Conservation (phyloP, 2,329 filamentous ascomycete genomes). For the Trichoderma simmonsii region DNA sequence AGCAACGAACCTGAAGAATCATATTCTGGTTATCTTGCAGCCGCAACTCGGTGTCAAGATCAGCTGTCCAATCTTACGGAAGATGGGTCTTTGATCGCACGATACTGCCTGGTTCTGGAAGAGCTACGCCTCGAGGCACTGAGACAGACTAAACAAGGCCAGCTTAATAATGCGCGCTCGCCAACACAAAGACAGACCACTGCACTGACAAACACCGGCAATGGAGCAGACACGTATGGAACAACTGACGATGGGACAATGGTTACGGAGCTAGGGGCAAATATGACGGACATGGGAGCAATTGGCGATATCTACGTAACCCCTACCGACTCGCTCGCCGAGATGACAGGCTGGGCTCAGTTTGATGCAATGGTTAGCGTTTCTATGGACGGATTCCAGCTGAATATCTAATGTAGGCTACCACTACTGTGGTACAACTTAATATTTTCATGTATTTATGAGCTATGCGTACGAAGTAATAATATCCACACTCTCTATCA, state of each 20-base stretch:
- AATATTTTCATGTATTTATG: neutral
- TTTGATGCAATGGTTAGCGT: conserved; percentile 14
- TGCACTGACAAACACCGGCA: neutral
- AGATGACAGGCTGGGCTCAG: conserved; percentile 15
- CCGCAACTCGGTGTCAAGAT: conserved; percentile 7
- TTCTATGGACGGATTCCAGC: conserved; percentile 8
- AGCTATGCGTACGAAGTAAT: neutral
- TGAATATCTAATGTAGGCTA: neutral
- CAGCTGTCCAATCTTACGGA: conserved; percentile 5
- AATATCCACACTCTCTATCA: neutral
- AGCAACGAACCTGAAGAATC: conserved; percentile 2
- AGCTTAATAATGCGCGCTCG: neutral
- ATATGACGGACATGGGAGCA: conserved; percentile 8
- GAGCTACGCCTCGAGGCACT: conserved; percentile 7
- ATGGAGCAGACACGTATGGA: neutral
- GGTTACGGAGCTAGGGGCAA: neutral
- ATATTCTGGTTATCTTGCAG: neutral
- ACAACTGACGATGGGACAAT: neutral
- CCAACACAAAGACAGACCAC: neutral
- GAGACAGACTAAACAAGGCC: conserved; percentile 5
- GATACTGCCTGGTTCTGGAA: conserved; percentile 5
- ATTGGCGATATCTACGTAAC: conserved; percentile 15
- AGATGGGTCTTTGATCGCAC: neutral
- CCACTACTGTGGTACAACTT: too few relatives aligned
- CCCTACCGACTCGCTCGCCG: conserved; percentile 1